Percentiles rank a stretch among this genome's conserved stretches.
phyloP scores from a whole-genome alignment of 768 basidiomycete species.

The Collybiopsis luxurians region DNA sequence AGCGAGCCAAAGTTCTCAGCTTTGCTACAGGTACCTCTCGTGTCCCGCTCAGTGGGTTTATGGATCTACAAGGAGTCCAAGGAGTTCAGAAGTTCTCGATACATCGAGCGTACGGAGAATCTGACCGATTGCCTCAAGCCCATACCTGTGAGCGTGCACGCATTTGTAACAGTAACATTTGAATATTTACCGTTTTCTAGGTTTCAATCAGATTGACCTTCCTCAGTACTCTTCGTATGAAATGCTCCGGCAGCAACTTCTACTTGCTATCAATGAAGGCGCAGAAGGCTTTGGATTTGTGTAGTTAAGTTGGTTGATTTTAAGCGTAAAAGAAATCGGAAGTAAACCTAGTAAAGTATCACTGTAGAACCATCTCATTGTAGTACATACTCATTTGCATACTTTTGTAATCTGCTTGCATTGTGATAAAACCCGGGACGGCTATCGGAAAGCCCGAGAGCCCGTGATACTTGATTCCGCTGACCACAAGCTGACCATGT shows the following conservation, averaged over 20 bases:
- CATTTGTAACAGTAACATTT: neutral
- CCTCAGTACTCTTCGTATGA: constrained; percentile 96
- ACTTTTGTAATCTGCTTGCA: neutral
- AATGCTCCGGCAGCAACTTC: constrained; percentile 86
- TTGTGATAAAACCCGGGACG: neutral
- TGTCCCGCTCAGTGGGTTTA: constrained; percentile 93
- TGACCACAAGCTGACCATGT: too few relatives aligned
- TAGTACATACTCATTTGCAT: constrained; percentile 2
- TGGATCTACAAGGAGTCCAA: constrained; percentile 92
- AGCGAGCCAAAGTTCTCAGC: constrained; percentile 94
- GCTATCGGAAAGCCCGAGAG: neutral
- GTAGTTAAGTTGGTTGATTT: neutral
- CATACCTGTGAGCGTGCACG: constrained; percentile 89
- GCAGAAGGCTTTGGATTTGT: constrained; percentile 92
- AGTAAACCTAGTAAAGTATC: constrained; percentile 15
- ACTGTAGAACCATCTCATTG: constrained; percentile 19
- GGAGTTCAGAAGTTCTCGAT: constrained; percentile 95
- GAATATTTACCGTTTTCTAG: constrained; percentile 31
- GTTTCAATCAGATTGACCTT: constrained; percentile 93
- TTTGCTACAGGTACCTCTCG: constrained; percentile 94
- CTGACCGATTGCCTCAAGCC: constrained; percentile 83
- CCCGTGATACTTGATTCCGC: too few relatives aligned
- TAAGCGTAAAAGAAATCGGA: too few relatives aligned
- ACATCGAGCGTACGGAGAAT: constrained; percentile 87
- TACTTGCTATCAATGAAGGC: constrained; percentile 93